These are phyloP conservation scores for Liquidambar formosana DNA, from an alignment of 164 flowering plant genomes.

Conservation along the genomic window DNA sequence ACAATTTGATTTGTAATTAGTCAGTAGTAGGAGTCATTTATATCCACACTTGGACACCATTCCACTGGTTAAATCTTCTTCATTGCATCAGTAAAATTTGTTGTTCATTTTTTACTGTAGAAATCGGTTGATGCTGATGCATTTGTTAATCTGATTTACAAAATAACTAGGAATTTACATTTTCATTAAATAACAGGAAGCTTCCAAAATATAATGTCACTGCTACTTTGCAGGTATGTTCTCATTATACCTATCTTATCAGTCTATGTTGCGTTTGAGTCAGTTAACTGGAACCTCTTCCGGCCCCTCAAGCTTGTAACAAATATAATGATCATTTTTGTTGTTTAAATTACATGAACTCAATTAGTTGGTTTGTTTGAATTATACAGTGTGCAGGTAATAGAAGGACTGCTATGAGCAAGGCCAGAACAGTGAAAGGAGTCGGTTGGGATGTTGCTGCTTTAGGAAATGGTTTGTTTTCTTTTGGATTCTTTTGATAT, in stretches of 20 bases:
- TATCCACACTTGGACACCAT: not conserved
- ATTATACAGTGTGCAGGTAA: conserved; percentile 91
- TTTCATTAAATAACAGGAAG: conserved; percentile 45
- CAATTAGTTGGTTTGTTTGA: conserved; percentile 8
- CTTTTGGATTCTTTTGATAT: not conserved
- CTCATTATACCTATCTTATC: not conserved
- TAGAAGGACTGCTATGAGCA: conserved; percentile 99
- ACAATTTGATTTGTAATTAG: not conserved
- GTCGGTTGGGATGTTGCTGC: conserved; percentile 99
- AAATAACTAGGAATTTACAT: conserved; percentile 9
- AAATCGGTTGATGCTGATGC: not conserved
- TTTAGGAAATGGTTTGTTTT: conserved; percentile 80
- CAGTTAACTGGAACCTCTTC: not conserved
- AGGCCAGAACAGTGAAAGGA: conserved; percentile 72
- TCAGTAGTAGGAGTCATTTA: not conserved
- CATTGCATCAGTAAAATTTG: not conserved
- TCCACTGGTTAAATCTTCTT: not conserved
- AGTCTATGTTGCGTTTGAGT: not conserved
- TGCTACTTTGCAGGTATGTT: conserved; percentile 82
- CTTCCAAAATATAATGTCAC: conserved; percentile 84
- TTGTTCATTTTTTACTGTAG: not conserved
- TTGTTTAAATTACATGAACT: not conserved
- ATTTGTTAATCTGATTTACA: not conserved
- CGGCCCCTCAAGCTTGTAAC: not conserved
- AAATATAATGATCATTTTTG: not conserved